phyloP scores from a whole-genome alignment of 2,329 filamentous ascomycete species.

The Fusarium compactum region DNA sequence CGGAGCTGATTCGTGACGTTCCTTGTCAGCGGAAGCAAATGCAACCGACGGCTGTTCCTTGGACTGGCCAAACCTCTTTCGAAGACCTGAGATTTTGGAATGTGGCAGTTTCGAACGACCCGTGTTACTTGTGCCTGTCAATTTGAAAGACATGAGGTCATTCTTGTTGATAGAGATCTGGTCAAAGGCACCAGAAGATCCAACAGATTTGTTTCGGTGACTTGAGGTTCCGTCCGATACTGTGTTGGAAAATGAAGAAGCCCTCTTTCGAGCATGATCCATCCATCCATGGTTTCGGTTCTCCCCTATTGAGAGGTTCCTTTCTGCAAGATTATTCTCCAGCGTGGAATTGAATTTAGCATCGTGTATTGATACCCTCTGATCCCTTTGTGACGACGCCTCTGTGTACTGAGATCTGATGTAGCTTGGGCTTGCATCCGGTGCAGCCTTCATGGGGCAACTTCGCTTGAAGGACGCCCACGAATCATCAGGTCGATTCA shows the following conservation, averaged over 20 bases:
- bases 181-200: neutral
- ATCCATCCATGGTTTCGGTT: constrained; percentile 30
- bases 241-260: constrained; percentile 39
- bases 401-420: constrained; percentile 33
- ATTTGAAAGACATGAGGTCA: constrained; percentile 16
- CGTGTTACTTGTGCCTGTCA: neutral
- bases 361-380: neutral
- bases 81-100: constrained; percentile 43
- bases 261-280: constrained; percentile 43
- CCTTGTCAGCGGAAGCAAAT: constrained; percentile 25
- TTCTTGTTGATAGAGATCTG: neutral
- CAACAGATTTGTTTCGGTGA: neutral
- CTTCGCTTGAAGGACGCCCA: constrained; percentile 28
- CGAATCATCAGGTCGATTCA: constrained; percentile 26
- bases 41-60: constrained; percentile 17
- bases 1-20: constrained; percentile 10
- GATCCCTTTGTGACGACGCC: neutral
- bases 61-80: constrained; percentile 37
- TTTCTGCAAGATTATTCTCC: neutral
- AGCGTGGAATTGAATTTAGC: neutral
- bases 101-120: constrained; percentile 25
- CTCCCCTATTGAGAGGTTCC: neutral
- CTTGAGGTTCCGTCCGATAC: constrained; percentile 9
- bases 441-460: constrained; percentile 7
- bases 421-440: constrained; percentile 34